These are phyloP conservation scores for Sphaerobolus stellatus DNA, from an alignment of 1,284 basidiomycete species.

Conservation along the genomic window DNA sequence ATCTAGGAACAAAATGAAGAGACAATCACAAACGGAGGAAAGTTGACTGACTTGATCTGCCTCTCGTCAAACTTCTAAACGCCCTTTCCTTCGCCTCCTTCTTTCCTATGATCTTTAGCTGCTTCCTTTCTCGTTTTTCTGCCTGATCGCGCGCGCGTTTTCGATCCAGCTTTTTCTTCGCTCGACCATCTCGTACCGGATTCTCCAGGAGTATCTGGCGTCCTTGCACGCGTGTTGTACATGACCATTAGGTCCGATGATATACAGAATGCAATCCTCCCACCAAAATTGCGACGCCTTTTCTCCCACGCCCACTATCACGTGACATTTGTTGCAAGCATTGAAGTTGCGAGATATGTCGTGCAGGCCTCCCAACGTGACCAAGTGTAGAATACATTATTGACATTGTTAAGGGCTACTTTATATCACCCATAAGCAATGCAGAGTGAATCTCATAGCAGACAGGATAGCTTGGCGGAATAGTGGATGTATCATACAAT, in stretches of 20 bases:
- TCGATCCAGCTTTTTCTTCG: conserved; percentile 45
- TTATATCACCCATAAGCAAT: too few species aligned
- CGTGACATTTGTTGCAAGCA: too few species aligned
- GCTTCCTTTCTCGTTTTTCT: conserved; percentile 46
- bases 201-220: conserved; percentile 69
- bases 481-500: too few species aligned
- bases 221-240: conserved; percentile 60
- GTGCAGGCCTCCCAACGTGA: too few species aligned
- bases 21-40: not conserved
- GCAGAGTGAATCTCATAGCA: too few species aligned
- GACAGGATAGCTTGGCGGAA: too few species aligned
- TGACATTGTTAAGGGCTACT: too few species aligned
- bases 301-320: too few species aligned
- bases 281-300: conserved; percentile 46
- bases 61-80: conserved; percentile 54
- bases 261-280: too few species aligned
- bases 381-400: too few species aligned
- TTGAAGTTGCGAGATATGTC: too few species aligned
- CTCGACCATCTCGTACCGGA: conserved; percentile 53
- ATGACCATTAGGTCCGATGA: conserved; percentile 52
- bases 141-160: conserved; percentile 46
- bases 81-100: conserved; percentile 61
- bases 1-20: conserved; percentile 44
- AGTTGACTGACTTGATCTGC: conserved; percentile 38
- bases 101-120: conserved; percentile 46